These are phyloP conservation scores for Aspergillus coremiiformis DNA, from an alignment of 495 filamentous ascomycete genomes.

Conservation along the genomic window DNA sequence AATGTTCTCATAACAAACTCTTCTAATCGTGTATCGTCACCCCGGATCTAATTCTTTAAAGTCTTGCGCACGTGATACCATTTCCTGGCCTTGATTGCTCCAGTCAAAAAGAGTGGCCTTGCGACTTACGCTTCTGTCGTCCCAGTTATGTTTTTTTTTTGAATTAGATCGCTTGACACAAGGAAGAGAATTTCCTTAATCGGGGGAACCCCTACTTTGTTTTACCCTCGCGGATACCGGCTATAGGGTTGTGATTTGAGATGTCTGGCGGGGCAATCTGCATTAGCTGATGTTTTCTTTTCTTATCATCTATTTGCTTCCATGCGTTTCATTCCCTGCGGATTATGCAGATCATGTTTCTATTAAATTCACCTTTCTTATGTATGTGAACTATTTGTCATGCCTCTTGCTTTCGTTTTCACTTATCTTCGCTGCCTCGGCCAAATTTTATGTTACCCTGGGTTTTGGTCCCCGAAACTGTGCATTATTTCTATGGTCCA, in stretches of 20 bases:
- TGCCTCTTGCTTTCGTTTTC: slow-evolving; percentile 4
- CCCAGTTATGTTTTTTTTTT: slow-evolving; percentile 24
- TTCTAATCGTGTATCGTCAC: slow-evolving; percentile 33
- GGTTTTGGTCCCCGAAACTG: slow-evolving; percentile 19
- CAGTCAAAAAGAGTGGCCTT: slow-evolving; percentile 35
- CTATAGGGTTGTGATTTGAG: slow-evolving; percentile 15
- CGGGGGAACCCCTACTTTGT: slow-evolving; percentile 8
- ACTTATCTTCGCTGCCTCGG: slow-evolving; percentile 17
- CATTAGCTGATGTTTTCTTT: slow-evolving; percentile 17
- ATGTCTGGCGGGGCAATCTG: slow-evolving; percentile 19
- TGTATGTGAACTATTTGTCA: slow-evolving; percentile 12
- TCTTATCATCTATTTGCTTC: slow-evolving; percentile 2
- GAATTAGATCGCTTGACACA: slow-evolving; percentile 31
- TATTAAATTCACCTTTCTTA: slow-evolving; percentile 7
- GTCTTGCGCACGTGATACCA: slow-evolving; percentile 41
- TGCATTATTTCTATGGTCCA: slow-evolving; percentile 18
- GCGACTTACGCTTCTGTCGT: slow-evolving; percentile 26
- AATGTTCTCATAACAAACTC: slow-evolving; percentile 35
- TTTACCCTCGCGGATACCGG: slow-evolving; percentile 14
- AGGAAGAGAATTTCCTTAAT: slow-evolving; percentile 12
- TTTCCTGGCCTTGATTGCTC: slow-evolving; percentile 29
- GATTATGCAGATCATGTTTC: slow-evolving; percentile 10
- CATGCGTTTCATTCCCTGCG: slow-evolving; percentile 2
- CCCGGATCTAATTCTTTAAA: slow-evolving; percentile 30
- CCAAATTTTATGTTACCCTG: slow-evolving; percentile 26